Conservation (phyloP, 257 asterid species). For the Ligustrum vulgare region DNA sequence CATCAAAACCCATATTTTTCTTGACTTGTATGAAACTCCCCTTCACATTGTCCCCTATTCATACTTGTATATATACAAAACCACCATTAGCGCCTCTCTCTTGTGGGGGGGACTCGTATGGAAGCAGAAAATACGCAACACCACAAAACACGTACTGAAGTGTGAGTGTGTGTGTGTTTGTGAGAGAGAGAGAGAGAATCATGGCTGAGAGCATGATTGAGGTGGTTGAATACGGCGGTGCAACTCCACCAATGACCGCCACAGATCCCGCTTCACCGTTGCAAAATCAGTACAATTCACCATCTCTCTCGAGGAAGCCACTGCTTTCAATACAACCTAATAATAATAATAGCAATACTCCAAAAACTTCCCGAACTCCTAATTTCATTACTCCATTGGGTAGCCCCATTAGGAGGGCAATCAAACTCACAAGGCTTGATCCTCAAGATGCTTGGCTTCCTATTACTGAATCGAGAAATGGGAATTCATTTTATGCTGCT, state of each 20-base stretch:
- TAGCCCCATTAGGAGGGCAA: conserved; percentile 14
- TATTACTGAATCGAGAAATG: conserved; percentile 66
- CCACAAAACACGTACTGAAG: not conserved
- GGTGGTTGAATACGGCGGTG: not conserved
- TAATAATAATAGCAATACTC: not conserved
- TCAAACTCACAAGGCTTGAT: conserved; percentile 47
- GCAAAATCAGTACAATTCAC: conserved; percentile 13
- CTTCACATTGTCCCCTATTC: not conserved
- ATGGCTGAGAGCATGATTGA: conserved; percentile 2
- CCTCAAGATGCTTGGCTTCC: conserved; percentile 79
- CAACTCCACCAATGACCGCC: not conserved
- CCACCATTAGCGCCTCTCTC: not conserved
- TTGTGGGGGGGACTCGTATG: not conserved
- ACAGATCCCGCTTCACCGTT: not conserved
- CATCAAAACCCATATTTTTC: not conserved
- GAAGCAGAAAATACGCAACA: not conserved
- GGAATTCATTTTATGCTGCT: conserved; percentile 63
- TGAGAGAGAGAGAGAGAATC: not conserved
- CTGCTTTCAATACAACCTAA: not conserved
- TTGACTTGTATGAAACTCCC: not conserved
- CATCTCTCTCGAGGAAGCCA: conserved; percentile 18
- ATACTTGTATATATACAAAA: not conserved
- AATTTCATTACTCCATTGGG: conserved; percentile 17
- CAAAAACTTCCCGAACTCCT: conserved; percentile 13
- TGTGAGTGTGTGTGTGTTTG: not conserved